Conservation (phyloP, 768 basidiomycete species). For the Hygrophoropsis aurantiaca region DNA sequence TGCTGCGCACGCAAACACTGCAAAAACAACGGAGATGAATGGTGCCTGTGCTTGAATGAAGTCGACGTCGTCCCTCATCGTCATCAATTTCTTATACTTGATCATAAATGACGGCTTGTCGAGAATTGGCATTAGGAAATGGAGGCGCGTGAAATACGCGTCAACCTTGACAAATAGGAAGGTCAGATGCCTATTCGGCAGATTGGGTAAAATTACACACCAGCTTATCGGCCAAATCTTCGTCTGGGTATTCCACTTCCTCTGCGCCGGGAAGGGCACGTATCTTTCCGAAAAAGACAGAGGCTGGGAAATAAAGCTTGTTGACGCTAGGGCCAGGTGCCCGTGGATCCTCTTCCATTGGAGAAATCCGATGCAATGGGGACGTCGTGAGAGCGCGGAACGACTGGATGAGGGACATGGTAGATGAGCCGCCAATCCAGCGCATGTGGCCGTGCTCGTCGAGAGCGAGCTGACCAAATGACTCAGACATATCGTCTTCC, state of each 20-base stretch:
- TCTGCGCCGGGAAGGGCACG: constrained; percentile 79
- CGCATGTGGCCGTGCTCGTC: constrained; percentile 90
- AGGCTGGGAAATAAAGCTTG: constrained; percentile 85
- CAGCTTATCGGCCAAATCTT: constrained; percentile 84
- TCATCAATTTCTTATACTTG: constrained; percentile 75
- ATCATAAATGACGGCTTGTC: constrained; percentile 82
- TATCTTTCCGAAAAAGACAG: constrained; percentile 85
- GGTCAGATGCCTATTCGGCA: constrained; percentile 17
- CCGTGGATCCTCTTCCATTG: constrained; percentile 80
- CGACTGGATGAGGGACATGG: constrained; percentile 89
- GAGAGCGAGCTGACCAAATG: constrained; percentile 83
- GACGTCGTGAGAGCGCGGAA: constrained; percentile 76
- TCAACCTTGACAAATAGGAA: constrained; percentile 56
- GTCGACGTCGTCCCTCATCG: constrained; percentile 51
- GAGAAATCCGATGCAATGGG: constrained; percentile 74
- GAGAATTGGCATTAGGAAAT: constrained; percentile 85
- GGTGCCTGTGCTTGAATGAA: constrained; percentile 63
- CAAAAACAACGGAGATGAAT: constrained; percentile 80
- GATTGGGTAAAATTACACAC: constrained; percentile 43
- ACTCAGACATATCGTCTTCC: constrained; percentile 77
- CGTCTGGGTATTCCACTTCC: constrained; percentile 84
- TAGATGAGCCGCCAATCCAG: constrained; percentile 91
- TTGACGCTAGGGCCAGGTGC: constrained; percentile 79
- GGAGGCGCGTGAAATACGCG: constrained; percentile 83
- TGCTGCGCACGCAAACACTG: constrained; percentile 89